Evolutionary conservation across 2,329 filamentous ascomycete genomes (phyloP).

Genomic region (Ophiocordyceps robertsii): DNA sequence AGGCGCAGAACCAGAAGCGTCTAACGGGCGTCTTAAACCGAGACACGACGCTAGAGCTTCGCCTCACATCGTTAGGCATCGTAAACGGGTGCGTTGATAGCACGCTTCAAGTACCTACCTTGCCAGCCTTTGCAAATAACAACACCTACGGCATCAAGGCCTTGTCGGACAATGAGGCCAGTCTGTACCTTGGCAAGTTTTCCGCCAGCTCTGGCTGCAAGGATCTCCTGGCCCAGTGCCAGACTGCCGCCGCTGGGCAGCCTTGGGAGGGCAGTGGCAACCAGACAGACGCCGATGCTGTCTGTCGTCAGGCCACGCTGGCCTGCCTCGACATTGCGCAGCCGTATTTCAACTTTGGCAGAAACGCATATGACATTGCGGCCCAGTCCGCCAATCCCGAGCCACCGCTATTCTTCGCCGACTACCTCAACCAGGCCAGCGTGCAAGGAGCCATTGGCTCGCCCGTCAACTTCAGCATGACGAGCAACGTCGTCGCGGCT

Average conservation of each 20-base stretch:
- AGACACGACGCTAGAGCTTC: conserved; percentile 42
- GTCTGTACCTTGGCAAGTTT: conserved; percentile 26
- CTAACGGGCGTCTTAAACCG: conserved; percentile 32
- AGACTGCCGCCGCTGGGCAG: conserved; percentile 20
- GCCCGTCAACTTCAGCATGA: conserved; percentile 43
- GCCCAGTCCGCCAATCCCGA: conserved; percentile 44
- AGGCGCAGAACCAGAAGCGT: conserved; percentile 47
- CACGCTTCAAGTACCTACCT: conserved; percentile 43
- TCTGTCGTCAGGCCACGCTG: conserved; percentile 37
- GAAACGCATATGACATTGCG: conserved; percentile 49
- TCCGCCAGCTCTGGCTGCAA: conserved; percentile 31
- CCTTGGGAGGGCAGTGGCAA: conserved; percentile 29
- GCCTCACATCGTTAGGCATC: conserved; percentile 51
- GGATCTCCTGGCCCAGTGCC: conserved; percentile 38
- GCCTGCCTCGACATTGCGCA: conserved; percentile 36
- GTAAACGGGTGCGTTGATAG: conserved; percentile 60
- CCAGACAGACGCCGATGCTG: conserved; percentile 20
- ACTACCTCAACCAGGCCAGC: conserved; percentile 48
- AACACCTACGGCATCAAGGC: conserved; percentile 53
- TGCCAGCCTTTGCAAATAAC: conserved; percentile 42
- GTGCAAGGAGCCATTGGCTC: conserved; percentile 49
- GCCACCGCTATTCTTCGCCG: conserved; percentile 44
- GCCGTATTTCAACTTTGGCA: conserved; percentile 40
- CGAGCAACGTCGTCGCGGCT: conserved; percentile 29
- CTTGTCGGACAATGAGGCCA: conserved; percentile 37